These are phyloP conservation scores for Coemansia brasiliensis DNA, from an alignment of 192 early-diverging fungal species.

Conservation along the genomic window DNA sequence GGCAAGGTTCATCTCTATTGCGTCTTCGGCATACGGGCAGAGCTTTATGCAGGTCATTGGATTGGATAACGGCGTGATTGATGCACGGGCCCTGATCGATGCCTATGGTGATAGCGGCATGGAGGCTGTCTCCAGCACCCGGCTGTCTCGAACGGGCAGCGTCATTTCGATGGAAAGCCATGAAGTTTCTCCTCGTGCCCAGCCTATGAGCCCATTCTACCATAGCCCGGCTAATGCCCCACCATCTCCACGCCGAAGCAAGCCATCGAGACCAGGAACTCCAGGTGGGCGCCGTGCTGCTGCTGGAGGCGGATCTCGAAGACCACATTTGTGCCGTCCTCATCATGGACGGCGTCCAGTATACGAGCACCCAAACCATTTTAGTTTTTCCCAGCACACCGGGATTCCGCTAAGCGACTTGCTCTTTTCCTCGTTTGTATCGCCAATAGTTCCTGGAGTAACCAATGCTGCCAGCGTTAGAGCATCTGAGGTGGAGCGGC, in stretches of 20 bases:
- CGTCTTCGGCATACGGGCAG: conserved; percentile 71
- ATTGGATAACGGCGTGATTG: conserved; percentile 46
- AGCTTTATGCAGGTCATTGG: conserved; percentile 75
- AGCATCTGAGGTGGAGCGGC: conserved; percentile 41
- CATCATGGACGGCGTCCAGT: conserved; percentile 30
- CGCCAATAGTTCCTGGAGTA: conserved; percentile 49
- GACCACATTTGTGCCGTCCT: conserved; percentile 17
- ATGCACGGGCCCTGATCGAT: conserved; percentile 47
- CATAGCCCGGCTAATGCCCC: conserved; percentile 26
- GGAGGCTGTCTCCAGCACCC: not conserved
- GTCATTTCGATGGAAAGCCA: conserved; percentile 16
- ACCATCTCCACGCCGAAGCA: conserved; percentile 20
- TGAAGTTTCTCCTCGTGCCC: conserved; percentile 20
- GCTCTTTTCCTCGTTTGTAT: conserved; percentile 63
- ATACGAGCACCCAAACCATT: conserved; percentile 61
- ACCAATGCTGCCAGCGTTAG: conserved; percentile 34
- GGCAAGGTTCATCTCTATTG: conserved; percentile 67
- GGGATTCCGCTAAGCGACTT: conserved; percentile 72
- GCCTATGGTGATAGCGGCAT: conserved; percentile 42
- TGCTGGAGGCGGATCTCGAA: conserved; percentile 10
- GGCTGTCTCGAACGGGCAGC: conserved; percentile 23
- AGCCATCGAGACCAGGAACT: conserved; percentile 19
- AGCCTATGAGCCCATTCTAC: conserved; percentile 47
- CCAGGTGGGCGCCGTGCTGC: conserved; percentile 11
- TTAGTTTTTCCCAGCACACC: conserved; percentile 78